Evolutionary conservation across 805 yeast species (phyloP), one percentile per base, ranked within the genome.

Genomic region (Wickerhamiella cacticola): DNA sequence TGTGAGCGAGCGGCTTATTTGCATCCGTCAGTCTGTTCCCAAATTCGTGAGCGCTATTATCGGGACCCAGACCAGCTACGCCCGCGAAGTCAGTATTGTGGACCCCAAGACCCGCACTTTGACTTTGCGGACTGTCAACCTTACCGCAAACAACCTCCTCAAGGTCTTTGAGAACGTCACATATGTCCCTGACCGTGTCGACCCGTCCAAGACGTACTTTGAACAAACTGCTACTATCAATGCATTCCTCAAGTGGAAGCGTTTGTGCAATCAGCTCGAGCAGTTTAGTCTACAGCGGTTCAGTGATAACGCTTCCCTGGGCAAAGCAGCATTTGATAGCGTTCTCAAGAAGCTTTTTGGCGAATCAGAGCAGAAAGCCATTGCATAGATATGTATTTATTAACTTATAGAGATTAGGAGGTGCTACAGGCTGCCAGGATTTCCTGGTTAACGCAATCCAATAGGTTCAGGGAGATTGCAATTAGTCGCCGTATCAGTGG

Each of bases 271-370:
- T 59, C 80, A 82, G 63, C 70, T 89, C 52, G 98, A 89, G 63
- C 94, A 86, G 44, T 89, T 96, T 95, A 76, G 88, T 0, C 81
- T 85, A 5, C 84, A 83, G 59, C 70, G 96, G 61, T 92, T 89
- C 64, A 77, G 79, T 40, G 92, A 84, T 61, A 89, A 89, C 63
- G 96, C 97, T 13, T 66, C 65, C 48, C 75, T 75, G 56, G 98
- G 98, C 25, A 81, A 79, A 55, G 55, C 65, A 25, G 98, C 96
- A 0, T 88, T 89, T 56, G 97, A 92, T 53, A 63, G 75, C 2
- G 96, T 92, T 2, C 68, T 89, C 29, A 23, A 22, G 42, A 22
- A 23, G 42, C 24, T 39, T n/a, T 15, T n/a, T 24, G 29, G 42
- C 23, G 42, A 8, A n/a, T n/a, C n/a, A 10, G 44, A 25, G 4